Percentiles rank a stretch among this genome's conserved stretches.
phyloP scores from a whole-genome alignment of 1,139 yeast species.

The Sugiyamaella castrensis region DNA sequence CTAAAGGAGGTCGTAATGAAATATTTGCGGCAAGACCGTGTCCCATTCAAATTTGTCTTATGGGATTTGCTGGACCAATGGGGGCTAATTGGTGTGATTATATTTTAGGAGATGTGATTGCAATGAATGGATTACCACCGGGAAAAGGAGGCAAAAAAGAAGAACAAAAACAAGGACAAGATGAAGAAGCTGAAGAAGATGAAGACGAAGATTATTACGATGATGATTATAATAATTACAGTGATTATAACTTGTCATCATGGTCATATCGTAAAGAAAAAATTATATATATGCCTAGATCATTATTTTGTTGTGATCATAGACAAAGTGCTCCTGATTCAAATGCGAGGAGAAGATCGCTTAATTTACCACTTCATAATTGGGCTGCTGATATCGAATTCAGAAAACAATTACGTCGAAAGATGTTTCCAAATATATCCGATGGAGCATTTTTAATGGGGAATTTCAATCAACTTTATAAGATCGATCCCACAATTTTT shows the following conservation, averaged over 20 bases:
- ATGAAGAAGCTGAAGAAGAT: not conserved
- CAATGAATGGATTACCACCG: conserved; percentile 16
- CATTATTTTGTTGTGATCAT: conserved; percentile 39
- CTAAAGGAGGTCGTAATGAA: conserved; percentile 38
- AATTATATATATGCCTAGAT: conserved; percentile 35
- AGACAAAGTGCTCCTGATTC: conserved; percentile 36
- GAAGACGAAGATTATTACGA: no score
- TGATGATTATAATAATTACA: no score
- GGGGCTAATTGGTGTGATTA: conserved; percentile 39
- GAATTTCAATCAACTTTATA: conserved; percentile 39
- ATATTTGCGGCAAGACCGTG: conserved; percentile 37
- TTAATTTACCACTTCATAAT: conserved; percentile 16
- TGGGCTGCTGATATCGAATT: conserved; percentile 31
- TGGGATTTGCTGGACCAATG: conserved; percentile 40
- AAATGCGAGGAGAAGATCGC: conserved; percentile 4
- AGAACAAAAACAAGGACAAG: conserved; percentile 11
- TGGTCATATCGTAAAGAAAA: conserved; percentile 29
- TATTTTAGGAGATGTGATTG: conserved; percentile 32
- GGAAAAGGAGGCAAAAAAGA: no score
- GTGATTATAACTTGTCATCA: not conserved
- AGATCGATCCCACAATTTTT: conserved; percentile 37
- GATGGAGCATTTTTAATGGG: conserved; percentile 33
- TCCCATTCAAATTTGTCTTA: conserved; percentile 35
- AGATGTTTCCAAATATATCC: conserved; percentile 33
- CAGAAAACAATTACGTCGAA: conserved; percentile 27